Percentiles rank a stretch among this genome's conserved stretches.
Conservation (phyloP, 345 rosid species). For the Jatropha curcas region DNA sequence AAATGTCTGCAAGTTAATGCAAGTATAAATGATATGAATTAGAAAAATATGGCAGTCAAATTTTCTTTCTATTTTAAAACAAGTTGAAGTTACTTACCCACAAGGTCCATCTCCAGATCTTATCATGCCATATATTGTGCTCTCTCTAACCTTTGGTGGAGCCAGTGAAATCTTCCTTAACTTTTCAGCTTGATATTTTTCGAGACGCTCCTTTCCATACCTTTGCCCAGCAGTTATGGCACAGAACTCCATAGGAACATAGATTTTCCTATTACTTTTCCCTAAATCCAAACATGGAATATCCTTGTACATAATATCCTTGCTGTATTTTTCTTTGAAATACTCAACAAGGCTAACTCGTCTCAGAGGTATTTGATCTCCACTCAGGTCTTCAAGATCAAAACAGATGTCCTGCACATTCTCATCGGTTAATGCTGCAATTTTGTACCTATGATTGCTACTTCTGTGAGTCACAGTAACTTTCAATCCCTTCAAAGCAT, state of each 20-base stretch:
- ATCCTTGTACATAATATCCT: conserved; percentile 43
- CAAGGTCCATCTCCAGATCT: conserved; percentile 54
- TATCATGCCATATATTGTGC: conserved; percentile 47
- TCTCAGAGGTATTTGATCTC: conserved; percentile 32
- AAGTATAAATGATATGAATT: no score
- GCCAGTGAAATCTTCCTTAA: conserved; percentile 56
- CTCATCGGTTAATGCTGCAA: conserved; percentile 47
- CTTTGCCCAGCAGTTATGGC: conserved; percentile 67
- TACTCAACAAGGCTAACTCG: conserved; percentile 46
- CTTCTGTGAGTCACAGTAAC: conserved; percentile 64
- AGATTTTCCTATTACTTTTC: conserved; percentile 42
- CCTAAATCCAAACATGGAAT: conserved; percentile 74
- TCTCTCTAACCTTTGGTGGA: conserved; percentile 40
- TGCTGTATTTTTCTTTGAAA: conserved; percentile 51
- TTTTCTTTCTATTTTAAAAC: background rate
- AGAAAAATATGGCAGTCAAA: no score
- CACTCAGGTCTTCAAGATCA: conserved; percentile 38
- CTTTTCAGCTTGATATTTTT: conserved; percentile 28
- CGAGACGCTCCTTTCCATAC: conserved; percentile 61
- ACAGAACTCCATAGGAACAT: conserved; percentile 83
- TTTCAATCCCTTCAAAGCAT: conserved; percentile 47
- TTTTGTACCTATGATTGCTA: conserved; percentile 55
- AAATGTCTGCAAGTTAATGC: background rate
- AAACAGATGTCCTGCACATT: conserved; percentile 39
- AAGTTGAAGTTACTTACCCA: conserved; percentile 44